Evolutionary conservation across 1,284 basidiomycete genomes (phyloP), one percentile per base, ranked within the genome.

Genomic region (Tilletia caries): DNA sequence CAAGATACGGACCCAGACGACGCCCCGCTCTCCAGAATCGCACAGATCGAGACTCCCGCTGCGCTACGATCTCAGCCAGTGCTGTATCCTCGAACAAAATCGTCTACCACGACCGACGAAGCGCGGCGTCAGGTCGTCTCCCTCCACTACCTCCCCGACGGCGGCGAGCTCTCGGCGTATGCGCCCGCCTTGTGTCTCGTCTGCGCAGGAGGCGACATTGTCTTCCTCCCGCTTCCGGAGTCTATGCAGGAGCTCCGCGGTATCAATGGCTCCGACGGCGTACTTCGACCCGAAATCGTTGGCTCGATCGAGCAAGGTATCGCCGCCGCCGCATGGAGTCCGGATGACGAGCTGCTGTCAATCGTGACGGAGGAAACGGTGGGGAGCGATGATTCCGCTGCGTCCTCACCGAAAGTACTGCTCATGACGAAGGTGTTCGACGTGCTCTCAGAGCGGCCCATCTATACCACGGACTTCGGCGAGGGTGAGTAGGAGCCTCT

Each of bases 351-450:
- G 44, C 85, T 93, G 25, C 86, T 98, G 2, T 89, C 89, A 0
- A 86, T 97, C 23, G 67, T 83, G 37, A 79, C 78, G 1, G 71
- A 71, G 23, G 72, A 71, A 12, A 74, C 74, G 6, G n/a, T 69
- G 8, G 70, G 71, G 41, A 41, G 66, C 8, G 34, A 50, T 8
- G 67, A 70, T 3, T 67, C 65, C 3, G 69, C 71, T 12, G 18
- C 27, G 20, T 70, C 73, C 27, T 69, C 64, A 3, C 87, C 89
- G 71, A 92, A 92, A 77, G 86, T 98, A 6, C 88, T 97, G 48
- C 85, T 95, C 66, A 94, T 98, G 91, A 93, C 92, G 0, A 88
- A 90, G 10, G 89, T 89, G 8, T 95, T 96, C 79, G 93, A 97
- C 75, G 89, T 94, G 6, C 86, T 97, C 27, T 90, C 89, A 43